Conservation (phyloP, 805 yeast species). For the Vanderwaltozyma verrucispora region DNA sequence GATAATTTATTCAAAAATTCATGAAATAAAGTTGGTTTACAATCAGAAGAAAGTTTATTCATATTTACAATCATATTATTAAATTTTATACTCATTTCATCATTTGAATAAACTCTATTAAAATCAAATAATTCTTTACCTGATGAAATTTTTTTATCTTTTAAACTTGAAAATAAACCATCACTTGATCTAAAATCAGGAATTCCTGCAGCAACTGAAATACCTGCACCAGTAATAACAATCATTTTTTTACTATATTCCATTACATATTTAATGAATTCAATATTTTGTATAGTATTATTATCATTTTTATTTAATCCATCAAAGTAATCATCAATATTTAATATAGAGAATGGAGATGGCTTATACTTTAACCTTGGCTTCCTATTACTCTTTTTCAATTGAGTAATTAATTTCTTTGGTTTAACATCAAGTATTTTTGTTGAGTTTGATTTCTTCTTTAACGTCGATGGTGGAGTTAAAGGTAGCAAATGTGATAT, state of each 20-base stretch:
- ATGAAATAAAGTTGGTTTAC: constrained; percentile 72
- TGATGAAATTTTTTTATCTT: constrained; percentile 30
- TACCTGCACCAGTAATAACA: constrained; percentile 81
- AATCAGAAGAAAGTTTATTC: constrained; percentile 40
- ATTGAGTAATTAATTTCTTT: constrained; percentile 14
- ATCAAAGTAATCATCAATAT: constrained; percentile 22
- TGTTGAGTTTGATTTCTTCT: constrained; percentile 3
- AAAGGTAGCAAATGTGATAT: constrained; percentile 3
- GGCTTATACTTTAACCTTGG: constrained; percentile 41
- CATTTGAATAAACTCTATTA: constrained; percentile 59
- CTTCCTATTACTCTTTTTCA: constrained; percentile 19
- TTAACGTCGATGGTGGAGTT: constrained; percentile 16
- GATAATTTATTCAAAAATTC: constrained; percentile 49
- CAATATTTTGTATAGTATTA: constrained; percentile 22
- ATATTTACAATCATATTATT: constrained; percentile 65
- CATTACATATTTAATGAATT: constrained; percentile 43
- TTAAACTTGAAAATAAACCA: constrained; percentile 58
- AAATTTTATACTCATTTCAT: constrained; percentile 49
- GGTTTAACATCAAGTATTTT: constrained; percentile 7
- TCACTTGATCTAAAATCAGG: constrained; percentile 77
- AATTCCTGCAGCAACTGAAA: constrained; percentile 83
- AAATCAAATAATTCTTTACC: constrained; percentile 70
- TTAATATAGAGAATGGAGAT: constrained; percentile 34
- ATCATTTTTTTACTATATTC: constrained; percentile 47
- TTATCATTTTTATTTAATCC: background rate